Base-by-base conservation (phyloP, 148 eudicot genomes). In the Dysphania ambrosioides region DNA sequence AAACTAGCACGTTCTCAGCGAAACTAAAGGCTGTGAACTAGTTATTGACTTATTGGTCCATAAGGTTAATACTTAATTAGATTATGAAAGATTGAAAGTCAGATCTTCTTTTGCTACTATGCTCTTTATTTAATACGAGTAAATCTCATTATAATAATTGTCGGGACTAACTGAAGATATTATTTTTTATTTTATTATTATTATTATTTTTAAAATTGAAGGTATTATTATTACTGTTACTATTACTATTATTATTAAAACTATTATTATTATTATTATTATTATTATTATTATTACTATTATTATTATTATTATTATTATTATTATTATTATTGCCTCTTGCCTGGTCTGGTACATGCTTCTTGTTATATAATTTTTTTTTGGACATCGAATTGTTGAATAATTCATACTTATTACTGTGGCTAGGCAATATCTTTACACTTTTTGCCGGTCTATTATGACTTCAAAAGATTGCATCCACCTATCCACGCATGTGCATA, bases 401-500 rank as follows among this genome's bases (percentile, higher is more conserved):
- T 10, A 24, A 58, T 59, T 59, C 32, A 59, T 59, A 32, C 63
- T 59, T 26, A 59, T 59, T 59, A 59, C 9, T 10, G 32, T 10
- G 63, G 38, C 35, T 6, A 40, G 10, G n/a, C 32, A 69, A 67
- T n/a, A n/a, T 56, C 64, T 36, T 40, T 64, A 8, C 44, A 58
- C 49, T 40, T 32, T 36, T 38, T 38, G 24, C 38, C 67, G 23
- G 51, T 49, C 6, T 55, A n/a, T n/a, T n/a, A 5, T 66, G 57
- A 6, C 65, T 11, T 8, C 9, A 16, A 35, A 30, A 53, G 23
- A 15, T 59, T 65, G 31, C 21, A 19, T 27, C 24, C 29, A 8
- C 58, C 9, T 23, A 64, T 0, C 47, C 35, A 66, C 60, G 72
- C 73, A 68, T 67, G 79, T 59, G 42, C 23, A 11, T 59, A 59